phyloP scores from a whole-genome alignment of 225 moss, liverwort and hornwort species.

The Sphagnum contortum region DNA sequence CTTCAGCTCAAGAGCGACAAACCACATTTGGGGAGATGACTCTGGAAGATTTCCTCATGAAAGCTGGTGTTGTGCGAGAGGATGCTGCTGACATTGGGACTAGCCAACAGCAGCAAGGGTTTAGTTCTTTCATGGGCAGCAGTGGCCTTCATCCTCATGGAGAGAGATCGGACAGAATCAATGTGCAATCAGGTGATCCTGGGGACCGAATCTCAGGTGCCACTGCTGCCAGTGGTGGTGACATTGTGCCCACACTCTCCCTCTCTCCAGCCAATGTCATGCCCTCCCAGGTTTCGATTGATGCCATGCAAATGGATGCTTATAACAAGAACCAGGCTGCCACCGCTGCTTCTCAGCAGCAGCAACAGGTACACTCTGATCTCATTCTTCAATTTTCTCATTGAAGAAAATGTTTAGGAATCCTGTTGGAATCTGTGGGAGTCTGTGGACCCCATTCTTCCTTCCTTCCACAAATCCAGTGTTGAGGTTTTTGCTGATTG shows the following conservation, averaged over 20 bases:
- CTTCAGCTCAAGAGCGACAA: conserved; percentile 31
- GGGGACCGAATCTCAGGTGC: no score
- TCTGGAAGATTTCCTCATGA: conserved; percentile 87
- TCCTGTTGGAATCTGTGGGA: no score
- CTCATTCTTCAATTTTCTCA: no score
- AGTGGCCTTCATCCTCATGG: conserved; percentile 21
- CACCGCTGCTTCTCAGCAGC: conserved; percentile 33
- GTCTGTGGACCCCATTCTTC: no score
- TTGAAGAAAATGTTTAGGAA: no score
- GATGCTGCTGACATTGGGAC: conserved; percentile 34
- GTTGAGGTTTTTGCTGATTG: no score
- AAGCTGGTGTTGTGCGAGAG: conserved; percentile 83
- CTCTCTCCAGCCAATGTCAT: conserved; percentile 65
- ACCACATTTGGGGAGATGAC: conserved; percentile 83
- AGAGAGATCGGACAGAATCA: conserved; percentile 20
- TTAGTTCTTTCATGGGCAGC: conserved; percentile 23
- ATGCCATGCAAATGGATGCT: conserved; percentile 59
- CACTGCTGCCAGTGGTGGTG: conserved; percentile 8
- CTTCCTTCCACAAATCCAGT: no score
- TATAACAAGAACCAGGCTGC: conserved; percentile 36
- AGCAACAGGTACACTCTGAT: conserved; percentile 1
- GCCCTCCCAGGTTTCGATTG: conserved; percentile 55
- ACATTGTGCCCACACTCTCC: conserved; percentile 62
- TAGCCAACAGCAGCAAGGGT: conserved; percentile 11
- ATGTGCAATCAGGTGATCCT: conserved; percentile 22